Base-by-base conservation (phyloP, 192 early-diverging fungal species). In the Coemansia umbellata region DNA sequence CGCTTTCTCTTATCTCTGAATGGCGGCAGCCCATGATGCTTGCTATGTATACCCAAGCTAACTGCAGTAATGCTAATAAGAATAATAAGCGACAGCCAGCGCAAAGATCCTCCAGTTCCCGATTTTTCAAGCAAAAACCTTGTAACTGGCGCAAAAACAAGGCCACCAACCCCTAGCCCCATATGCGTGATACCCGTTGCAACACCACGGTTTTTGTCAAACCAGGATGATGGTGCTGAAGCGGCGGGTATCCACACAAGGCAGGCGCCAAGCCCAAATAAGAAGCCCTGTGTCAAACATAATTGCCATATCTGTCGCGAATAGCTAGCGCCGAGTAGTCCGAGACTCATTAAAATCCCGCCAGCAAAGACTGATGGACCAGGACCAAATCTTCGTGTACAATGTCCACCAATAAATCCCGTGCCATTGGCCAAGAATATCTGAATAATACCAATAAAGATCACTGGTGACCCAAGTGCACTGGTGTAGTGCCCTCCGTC, bases 101-200 rank as follows among this genome's bases (percentile, higher is more conserved):
- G 67, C 10, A 76, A 41, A 6, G 73, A 69, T 15, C 73, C 73
- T 1, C 49, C 31, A 8, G 73, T 69, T 9, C 73, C 73, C 2
- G 62, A 32, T 47, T 68, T 76, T 47, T 76, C 73, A 1, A 76
- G 51, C 4, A 69, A 41, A 24, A 66, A 76, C 24, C 73, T 27
- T 0, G 71, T 51, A n/a, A 86, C 53, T 11, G 85, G 87, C 0
- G 82, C 67, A 43, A 87, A 53, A 14, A 80, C 69, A 2, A 87
- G 64, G 7, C 85, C 86, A 23, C 86, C 86, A 17, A 83, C 66
- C 1, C 87, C 87, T 10, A 83, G 59, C 0, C 87, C 87, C 47
- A 82, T 82, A 15, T 86, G 83, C 0, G 85, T 83, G 31, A 87
- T 61, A 0, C 86, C 86, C 5, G 84, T 86, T 8, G 80, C 85